A percentile compares a stretch with the other conserved stretches of the same genome.
These are phyloP conservation scores for Carex myosuroides DNA, from an alignment of 176 grass and related monocot species.

Conservation along the genomic window DNA sequence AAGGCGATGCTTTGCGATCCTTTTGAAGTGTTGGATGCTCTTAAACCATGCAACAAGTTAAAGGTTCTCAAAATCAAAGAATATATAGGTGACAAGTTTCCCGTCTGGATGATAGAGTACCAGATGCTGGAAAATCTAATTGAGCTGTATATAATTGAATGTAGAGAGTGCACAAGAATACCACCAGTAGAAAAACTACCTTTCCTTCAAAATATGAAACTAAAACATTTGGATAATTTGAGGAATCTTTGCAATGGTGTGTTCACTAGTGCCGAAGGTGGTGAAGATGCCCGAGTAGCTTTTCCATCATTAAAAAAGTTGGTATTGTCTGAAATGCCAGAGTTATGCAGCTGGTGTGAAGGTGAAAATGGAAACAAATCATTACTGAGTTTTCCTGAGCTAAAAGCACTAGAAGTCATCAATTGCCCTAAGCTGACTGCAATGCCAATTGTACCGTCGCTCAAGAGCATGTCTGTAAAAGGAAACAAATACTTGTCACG, in stretches of 20 bases:
- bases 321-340: background rate
- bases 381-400: background rate
- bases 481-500: background rate
- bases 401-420: background rate
- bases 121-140: background rate
- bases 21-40: constrained; percentile 8
- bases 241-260: background rate
- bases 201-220: background rate
- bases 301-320: background rate
- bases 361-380: background rate
- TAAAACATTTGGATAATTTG: background rate
- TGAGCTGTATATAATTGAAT: background rate
- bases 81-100: background rate
- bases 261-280: background rate
- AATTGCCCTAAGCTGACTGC: background rate
- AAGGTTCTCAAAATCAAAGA: background rate
- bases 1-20: background rate
- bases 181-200: constrained; percentile 19
- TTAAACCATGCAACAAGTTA: background rate
- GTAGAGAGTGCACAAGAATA: background rate
- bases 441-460: background rate
- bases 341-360: background rate
- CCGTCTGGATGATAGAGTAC: constrained; percentile 6
- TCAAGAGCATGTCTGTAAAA: background rate
- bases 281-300: background rate